These are phyloP conservation scores for Aspergillus floridensis DNA, from an alignment of 2,329 filamentous ascomycete genomes.

Conservation along the genomic window DNA sequence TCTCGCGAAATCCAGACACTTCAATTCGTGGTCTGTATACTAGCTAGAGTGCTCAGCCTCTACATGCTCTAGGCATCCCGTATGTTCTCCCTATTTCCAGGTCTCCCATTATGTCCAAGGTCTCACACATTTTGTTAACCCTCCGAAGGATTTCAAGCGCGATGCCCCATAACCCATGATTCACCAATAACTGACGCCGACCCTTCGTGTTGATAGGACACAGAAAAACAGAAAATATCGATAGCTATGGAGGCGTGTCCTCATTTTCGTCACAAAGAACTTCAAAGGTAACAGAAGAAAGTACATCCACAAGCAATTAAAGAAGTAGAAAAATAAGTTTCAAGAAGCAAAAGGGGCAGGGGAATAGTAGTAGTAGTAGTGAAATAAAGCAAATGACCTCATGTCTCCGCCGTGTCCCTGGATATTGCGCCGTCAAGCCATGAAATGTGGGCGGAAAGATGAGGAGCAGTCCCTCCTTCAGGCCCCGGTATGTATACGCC, in stretches of 20 bases:
- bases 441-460: conserved; percentile 25
- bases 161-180: conserved; percentile 18
- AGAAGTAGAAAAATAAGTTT: conserved; percentile 9
- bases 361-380: conserved; percentile 9
- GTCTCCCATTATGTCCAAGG: conserved; percentile 25
- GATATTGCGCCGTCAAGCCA: conserved; percentile 36
- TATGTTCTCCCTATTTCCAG: conserved; percentile 21
- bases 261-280: conserved; percentile 25
- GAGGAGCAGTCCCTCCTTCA: conserved; percentile 27
- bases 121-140: conserved; percentile 19
- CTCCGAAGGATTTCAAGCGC: conserved; percentile 18
- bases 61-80: conserved; percentile 20
- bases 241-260: conserved; percentile 22
- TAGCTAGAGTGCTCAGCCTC: conserved; percentile 17
- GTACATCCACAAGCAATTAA: conserved; percentile 15
- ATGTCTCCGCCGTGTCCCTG: conserved; percentile 23
- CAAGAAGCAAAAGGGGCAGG: conserved; percentile 11
- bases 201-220: conserved; percentile 21
- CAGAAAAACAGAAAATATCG: conserved; percentile 20
- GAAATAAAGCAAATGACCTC: conserved; percentile 18
- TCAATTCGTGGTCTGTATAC: conserved; percentile 23
- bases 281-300: conserved; percentile 18
- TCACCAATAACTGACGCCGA: conserved; percentile 25
- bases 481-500: conserved; percentile 40
- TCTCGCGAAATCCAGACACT: conserved; percentile 1